Evolutionary conservation across 2,329 filamentous ascomycete genomes (phyloP), one percentile per base, ranked within the genome.

Genomic region (Cladosporium sp.): DNA sequence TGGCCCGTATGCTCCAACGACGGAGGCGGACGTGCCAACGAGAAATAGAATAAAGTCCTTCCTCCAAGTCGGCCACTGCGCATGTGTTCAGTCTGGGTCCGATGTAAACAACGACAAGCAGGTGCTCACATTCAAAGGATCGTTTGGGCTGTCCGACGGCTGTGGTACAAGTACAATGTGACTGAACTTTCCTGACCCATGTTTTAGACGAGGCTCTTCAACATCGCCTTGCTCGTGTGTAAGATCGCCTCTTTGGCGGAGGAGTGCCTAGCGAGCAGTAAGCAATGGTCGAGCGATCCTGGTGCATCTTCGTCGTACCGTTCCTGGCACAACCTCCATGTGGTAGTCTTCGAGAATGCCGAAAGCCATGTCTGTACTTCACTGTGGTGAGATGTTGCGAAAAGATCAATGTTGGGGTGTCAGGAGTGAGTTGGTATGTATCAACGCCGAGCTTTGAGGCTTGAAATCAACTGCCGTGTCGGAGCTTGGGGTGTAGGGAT

Each of bases 1-100:
- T 0, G 79, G 79, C 1, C 79, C 79, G 60, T 79, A 82, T 1
- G 79, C 79, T 36, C 79, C 79, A 3, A 81, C 77, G 0, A 82
- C 75, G 6, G 74, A 76, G 1, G 79, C 77, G 0, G 75, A 74
- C 49, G 81, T 71, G 34, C 75, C 74, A 3, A 78, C 75, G 61
- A 80, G 77, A 12, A 34, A 34, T 3, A 34, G 30, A 8, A 34
- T 34, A 3, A 34, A 12, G 11, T 34, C 30, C 11, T 34, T 34
- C 30, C 30, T 34, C 30, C 30, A 34, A 11, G 30, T 34, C 8
- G 30, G 30, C 30, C 30, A 34, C 30, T 34, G 30, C 30, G 11
- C 30, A 2, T 12, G 30, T 2, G 7, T 5, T 34, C 30, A 34
- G 30, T 8, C 30, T 12, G 8, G 2, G 11, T 9, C 28, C n/a